Evolutionary conservation across 2,329 filamentous ascomycete species (phyloP), one percentile per base, ranked within the genome.

Genomic region (Diaporthe vaccinii): DNA sequence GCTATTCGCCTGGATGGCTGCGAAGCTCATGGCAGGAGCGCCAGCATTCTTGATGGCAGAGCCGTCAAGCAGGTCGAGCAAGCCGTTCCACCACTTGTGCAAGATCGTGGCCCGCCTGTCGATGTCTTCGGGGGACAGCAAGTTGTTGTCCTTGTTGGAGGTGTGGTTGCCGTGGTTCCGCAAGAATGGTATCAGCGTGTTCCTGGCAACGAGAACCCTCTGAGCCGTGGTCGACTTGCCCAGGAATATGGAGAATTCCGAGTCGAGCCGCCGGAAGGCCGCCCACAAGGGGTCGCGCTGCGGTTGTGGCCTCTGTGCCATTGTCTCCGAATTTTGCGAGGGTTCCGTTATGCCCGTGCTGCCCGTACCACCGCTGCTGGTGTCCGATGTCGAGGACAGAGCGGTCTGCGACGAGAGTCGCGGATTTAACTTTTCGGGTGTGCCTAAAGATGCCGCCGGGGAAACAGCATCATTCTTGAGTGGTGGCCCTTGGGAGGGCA

Each of bases 41-140:
- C 53, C 76, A 31, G 72, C 76, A 72, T 72, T 77, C 67, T 75
- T 78, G 75, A 84, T 78, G 8, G 78, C 77, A 73, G 90, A 90
- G 44, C 93, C 93, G 78, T 95, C 92, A 34, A 98, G 89, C 87
- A 98, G 91, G 76, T 97, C 95, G 74, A 98, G 85, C 53, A 98
- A 86, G 1, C 91, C 92, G 58, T 89, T 93, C 96, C 96, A 98
- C 96, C 96, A 98, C 81, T 94, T 96, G 82, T 97, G 95, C 75
- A 98, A 85, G 65, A 97, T 94, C 59, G 91, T 92, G 2, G 93
- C 90, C 76, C 96, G 90, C 49, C 93, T 90, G 80, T 98, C 95
- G 59, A 98, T 84, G 81, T 98, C 95, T 84, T 98, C 95, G 2
- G 94, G 88, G n/a, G 90, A 87, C 61, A 98, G 86, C 22, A 78